Evolutionary conservation across 2,329 filamentous ascomycete species (phyloP), one percentile per base, ranked within the genome.

Genomic region (Monosporascus sp.): DNA sequence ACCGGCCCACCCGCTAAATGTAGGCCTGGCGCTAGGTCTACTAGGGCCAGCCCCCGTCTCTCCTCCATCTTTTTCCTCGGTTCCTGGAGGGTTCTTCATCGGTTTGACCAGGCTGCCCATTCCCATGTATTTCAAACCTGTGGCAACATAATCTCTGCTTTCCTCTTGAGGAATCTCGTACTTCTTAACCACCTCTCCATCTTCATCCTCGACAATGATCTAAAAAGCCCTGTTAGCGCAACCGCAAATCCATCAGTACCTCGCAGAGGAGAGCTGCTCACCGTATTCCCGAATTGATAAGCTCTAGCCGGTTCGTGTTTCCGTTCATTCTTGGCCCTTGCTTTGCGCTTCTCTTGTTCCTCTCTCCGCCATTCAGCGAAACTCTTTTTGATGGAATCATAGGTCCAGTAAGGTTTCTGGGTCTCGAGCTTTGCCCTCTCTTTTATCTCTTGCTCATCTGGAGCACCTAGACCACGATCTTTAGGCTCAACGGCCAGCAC

Each of bases 121-220:
- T 48, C 80, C 79, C 65, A 82, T 76, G 53, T 79, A 79, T 62
- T 80, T 81, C 37, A 81, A 70, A 52, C 78, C 70, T 24, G 75
- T 70, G 18, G 71, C 69, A 31, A 79, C 68, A 18, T 69, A 66
- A 14, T 75, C 70, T 53, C 70, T 73, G 17, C 65, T 65, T 14
- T 75, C 73, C 0, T 78, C 82, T 25, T 81, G 70, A 1, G 87
- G 85, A 27, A 93, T 79, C 58, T 92, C 85, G 65, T 91, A 92
- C 52, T 89, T 85, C 73, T 92, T 92, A 66, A 95, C 81, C 35
- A 95, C 90, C 67, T 95, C 90, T 44, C 89, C 89, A 61, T 92
- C 86, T 68, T 89, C 87, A 57, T 95, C 89, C 71, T 95, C 89
- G 17, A 95, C 88, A 65, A 95, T 93, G 58, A 95, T 90, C 74